A percentile compares a stretch with the other conserved stretches of the same genome.
Evolutionary conservation across 2,329 filamentous ascomycete genomes (phyloP).

Genomic region (Alternaria burnsii): DNA sequence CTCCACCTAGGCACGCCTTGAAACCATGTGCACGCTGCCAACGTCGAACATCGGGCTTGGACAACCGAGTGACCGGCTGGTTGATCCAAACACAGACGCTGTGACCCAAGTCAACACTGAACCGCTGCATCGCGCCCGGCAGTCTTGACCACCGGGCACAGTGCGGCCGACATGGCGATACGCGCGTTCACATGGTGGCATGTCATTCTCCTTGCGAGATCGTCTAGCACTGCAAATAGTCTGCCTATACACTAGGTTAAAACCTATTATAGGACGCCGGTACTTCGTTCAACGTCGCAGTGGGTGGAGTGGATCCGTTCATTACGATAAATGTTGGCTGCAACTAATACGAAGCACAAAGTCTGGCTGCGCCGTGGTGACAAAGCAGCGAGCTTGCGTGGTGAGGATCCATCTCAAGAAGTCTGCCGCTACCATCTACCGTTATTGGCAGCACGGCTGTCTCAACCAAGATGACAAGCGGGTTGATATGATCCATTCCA

Average conservation of each 20-base stretch:
- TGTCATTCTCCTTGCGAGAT: constrained; percentile 14
- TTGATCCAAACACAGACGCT: constrained; percentile 21
- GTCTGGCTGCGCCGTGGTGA: constrained; percentile 29
- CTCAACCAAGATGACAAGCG: constrained; percentile 24
- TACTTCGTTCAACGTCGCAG: constrained; percentile 6
- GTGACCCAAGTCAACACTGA: constrained; percentile 23
- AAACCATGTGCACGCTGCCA: constrained; percentile 43
- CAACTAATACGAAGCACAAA: constrained; percentile 21
- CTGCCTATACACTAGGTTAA: constrained; percentile 12
- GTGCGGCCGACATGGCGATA: constrained; percentile 23
- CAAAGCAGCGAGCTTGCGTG: constrained; percentile 24
- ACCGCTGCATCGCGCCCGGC: constrained; percentile 26
- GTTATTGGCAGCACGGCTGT: constrained; percentile 17
- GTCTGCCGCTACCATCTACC: constrained; percentile 23
- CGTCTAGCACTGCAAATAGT: constrained; percentile 12
- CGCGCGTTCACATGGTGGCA: constrained; percentile 29
- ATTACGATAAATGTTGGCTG: constrained; percentile 18
- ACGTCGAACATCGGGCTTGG: constrained; percentile 20
- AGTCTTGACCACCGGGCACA: constrained; percentile 18
- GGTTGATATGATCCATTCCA: constrained; percentile 17
- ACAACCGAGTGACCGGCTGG: constrained; percentile 29
- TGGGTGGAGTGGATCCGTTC: constrained; percentile 20
- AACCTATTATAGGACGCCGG: constrained; percentile 3
- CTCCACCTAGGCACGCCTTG: constrained; percentile 36
- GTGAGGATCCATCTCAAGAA: constrained; percentile 13